A percentile compares a stretch with the other conserved stretches of the same genome.
Evolutionary conservation across 2,329 filamentous ascomycete genomes (phyloP).

Genomic region (Sarocladiaceae sp.): DNA sequence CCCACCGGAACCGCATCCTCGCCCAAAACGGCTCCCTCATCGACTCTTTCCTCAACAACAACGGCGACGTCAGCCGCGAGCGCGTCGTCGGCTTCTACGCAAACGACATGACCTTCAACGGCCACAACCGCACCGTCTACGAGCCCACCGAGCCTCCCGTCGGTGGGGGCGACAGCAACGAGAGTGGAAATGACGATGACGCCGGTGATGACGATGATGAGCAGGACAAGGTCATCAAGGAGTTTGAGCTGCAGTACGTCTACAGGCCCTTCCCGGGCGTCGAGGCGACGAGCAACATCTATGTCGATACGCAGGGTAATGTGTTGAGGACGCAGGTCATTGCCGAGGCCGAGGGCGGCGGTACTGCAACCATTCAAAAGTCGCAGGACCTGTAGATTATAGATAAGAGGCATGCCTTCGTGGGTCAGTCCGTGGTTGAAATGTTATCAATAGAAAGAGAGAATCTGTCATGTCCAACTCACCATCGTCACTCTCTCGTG

Average conservation of each 20-base stretch:
- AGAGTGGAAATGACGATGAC: too few species aligned
- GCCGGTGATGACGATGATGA: background rate
- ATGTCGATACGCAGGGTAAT: slow-evolving; percentile 36
- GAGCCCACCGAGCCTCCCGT: slow-evolving; percentile 32
- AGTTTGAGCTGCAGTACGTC: slow-evolving; percentile 45
- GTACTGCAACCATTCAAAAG: slow-evolving; percentile 38
- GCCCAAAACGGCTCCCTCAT: slow-evolving; percentile 48
- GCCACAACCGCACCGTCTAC: slow-evolving; percentile 40
- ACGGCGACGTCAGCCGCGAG: slow-evolving; percentile 37
- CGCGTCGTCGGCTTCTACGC: slow-evolving; percentile 42
- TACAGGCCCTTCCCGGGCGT: slow-evolving; percentile 45
- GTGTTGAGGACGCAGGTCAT: slow-evolving; percentile 46
- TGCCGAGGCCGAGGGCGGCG: slow-evolving; percentile 46
- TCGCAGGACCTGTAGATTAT: background rate
- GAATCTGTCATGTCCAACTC: background rate
- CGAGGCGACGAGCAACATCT: slow-evolving; percentile 40
- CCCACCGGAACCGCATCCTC: slow-evolving; percentile 50
- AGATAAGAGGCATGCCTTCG: too few species aligned
- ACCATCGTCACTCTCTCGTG: too few species aligned
- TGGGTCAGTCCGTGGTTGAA: too few species aligned
- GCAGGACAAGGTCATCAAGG: slow-evolving; percentile 14
- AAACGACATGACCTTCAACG: slow-evolving; percentile 48
- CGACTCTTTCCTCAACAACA: slow-evolving; percentile 48
- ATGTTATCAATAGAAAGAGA: too few species aligned
- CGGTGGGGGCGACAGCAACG: background rate